Conservation (phyloP, 2,329 filamentous ascomycete genomes). For the Venturia carpophila region DNA sequence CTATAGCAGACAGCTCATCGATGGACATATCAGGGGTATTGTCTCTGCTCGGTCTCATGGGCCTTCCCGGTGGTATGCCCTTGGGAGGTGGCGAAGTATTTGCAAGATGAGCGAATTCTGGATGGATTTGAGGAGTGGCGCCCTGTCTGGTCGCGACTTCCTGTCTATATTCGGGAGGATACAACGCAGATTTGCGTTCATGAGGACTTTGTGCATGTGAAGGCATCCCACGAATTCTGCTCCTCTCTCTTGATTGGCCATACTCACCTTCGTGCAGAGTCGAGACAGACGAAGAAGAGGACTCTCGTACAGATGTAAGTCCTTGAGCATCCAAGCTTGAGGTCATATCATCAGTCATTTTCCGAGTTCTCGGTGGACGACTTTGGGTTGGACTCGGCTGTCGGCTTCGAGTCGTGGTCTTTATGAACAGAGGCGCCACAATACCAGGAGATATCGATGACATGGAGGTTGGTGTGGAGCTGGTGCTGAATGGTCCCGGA, state of each 20-base stretch:
- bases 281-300: conserved; percentile 66
- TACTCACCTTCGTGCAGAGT: conserved; percentile 52
- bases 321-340: conserved; percentile 44
- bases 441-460: conserved; percentile 65
- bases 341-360: conserved; percentile 49
- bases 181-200: conserved; percentile 51
- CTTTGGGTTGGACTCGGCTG: conserved; percentile 50
- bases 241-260: conserved; percentile 34
- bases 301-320: conserved; percentile 60
- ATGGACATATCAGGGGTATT: conserved; percentile 38
- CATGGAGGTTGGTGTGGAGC: conserved; percentile 71
- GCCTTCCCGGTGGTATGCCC: conserved; percentile 37
- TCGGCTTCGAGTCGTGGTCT: conserved; percentile 39
- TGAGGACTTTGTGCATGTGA: conserved; percentile 52
- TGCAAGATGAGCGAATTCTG: conserved; percentile 48
- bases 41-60: conserved; percentile 39
- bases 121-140: conserved; percentile 23
- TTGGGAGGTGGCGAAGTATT: conserved; percentile 47
- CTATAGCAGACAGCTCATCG: conserved; percentile 42
- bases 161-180: background rate
- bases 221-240: conserved; percentile 23
- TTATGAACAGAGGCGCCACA: conserved; percentile 37
- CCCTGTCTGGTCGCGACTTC: background rate
- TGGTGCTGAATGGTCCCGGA: conserved; percentile 63
- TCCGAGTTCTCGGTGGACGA: conserved; percentile 53